Evolutionary conservation across 2,329 filamentous ascomycete species (phyloP).

Genomic region (Pseudopyricularia javanii): DNA sequence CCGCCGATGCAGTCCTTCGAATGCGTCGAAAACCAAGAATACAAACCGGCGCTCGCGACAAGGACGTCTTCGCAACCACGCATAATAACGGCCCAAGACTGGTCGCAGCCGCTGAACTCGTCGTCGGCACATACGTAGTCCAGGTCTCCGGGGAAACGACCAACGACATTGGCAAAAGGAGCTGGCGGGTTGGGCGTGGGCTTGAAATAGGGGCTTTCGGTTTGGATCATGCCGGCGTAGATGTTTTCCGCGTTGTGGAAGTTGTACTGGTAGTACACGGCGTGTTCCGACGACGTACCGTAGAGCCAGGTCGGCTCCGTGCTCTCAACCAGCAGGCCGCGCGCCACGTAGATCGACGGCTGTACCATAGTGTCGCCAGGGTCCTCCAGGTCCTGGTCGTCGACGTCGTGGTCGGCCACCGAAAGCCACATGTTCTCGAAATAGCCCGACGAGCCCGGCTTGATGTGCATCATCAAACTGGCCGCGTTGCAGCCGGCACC

Average conservation of each 20-base stretch:
- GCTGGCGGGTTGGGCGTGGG: constrained; percentile 26
- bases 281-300: constrained; percentile 38
- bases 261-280: constrained; percentile 38
- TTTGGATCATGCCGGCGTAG: constrained; percentile 51
- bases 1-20: constrained; percentile 9
- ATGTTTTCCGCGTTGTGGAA: constrained; percentile 32
- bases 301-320: constrained; percentile 18
- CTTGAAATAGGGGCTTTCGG: constrained; percentile 51
- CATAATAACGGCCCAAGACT: constrained; percentile 12
- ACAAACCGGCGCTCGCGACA: constrained; percentile 12
- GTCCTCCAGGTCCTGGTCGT: constrained; percentile 33
- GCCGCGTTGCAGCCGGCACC: constrained; percentile 25
- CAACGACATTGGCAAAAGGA: constrained; percentile 6
- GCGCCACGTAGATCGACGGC: constrained; percentile 2
- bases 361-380: background rate
- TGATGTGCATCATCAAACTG: constrained; percentile 29
- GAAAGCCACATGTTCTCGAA: constrained; percentile 46
- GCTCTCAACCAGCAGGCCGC: constrained; percentile 22
- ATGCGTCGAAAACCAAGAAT: constrained; percentile 13
- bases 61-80: constrained; percentile 7
- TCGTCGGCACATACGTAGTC: constrained; percentile 9
- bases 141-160: constrained; percentile 4
- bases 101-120: constrained; percentile 8
- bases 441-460: constrained; percentile 28
- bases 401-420: constrained; percentile 45